Base-by-base conservation (phyloP, 305 asterid genomes). In the Solanum hybrid region DNA sequence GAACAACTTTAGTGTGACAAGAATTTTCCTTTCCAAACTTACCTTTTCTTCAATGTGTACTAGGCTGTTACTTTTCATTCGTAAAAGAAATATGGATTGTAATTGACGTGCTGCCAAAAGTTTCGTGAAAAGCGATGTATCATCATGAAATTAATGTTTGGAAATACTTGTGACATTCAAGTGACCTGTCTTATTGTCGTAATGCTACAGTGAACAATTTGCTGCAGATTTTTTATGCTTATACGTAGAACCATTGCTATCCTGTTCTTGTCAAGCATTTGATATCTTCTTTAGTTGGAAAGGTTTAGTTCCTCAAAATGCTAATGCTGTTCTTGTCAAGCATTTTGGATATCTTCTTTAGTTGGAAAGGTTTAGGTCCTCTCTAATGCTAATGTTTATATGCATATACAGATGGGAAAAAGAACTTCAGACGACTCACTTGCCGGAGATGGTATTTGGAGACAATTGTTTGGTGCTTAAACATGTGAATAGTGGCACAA, bases 401-500 rank as follows among this genome's bases (percentile, higher is more conserved):
- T 81, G 45, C 24, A 87, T 88, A 26, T 15, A 92, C 94, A 96
- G 99, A 93, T 97, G 99, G 99, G 99, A 96, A 90, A 95, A 96
- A 90, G 95, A 95, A 93, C 97, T 96, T 90, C 93, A 92, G 90
- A 95, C 98, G 29, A 90, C 95, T 90, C 99, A 96, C 94, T 94
- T 96, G 90, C 99, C 99, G 4, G 99, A 97, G 94, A 97, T 97
- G 99, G 93, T 97, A 88, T 97, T 97, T 91, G 99, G 99, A 89
- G 97, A 96, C 92, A 97, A 96, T 92, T 90, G 92, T 60, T 91
- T 97, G 93, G 89, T 92, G 92, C 95, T 96, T 89, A 95, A 94
- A 90, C 98, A 97, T 90, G 90, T 91, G 91, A 91, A 89, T 85
- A 96, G 96, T 90, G 99, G 98, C 84, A 88, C 92, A 73, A 94